Evolutionary conservation across 768 basidiomycete genomes (phyloP).

Genomic region (Hygrophorus pudorinus): DNA sequence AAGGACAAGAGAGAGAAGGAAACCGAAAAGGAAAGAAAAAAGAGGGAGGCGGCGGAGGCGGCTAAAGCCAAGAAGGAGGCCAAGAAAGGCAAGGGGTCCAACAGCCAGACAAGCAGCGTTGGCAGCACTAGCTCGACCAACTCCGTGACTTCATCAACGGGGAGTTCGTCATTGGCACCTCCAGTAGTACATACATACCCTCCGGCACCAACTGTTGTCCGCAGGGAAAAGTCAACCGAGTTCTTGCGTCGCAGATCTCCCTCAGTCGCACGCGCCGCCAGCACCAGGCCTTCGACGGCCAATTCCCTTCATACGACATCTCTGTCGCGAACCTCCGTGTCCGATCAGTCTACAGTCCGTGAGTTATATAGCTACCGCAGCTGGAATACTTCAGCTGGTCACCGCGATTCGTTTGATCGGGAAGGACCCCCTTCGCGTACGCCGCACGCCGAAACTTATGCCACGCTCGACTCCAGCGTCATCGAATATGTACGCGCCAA

Average conservation of each 20-base stretch:
- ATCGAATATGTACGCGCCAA: conserved; percentile 32
- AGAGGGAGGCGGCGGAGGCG: conserved; percentile 13
- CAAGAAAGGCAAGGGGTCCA: conserved; percentile 17
- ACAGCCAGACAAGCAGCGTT: conserved; percentile 18
- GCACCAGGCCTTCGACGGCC: no score
- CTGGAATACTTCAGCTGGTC: no score
- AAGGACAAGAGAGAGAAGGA: conserved; percentile 23
- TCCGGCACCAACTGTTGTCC: no score
- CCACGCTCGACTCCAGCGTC: conserved; percentile 43
- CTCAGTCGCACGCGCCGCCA: no score
- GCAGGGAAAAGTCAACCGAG: no score
- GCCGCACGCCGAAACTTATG: conserved; percentile 54
- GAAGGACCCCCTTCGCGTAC: conserved; percentile 34
- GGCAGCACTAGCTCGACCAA: conserved; percentile 13
- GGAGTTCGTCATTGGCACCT: neutral
- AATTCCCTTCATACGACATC: no score
- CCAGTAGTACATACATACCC: no score
- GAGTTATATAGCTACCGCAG: conserved; percentile 2
- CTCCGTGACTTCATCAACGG: neutral
- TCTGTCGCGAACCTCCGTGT: neutral
- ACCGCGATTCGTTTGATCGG: conserved; percentile 27
- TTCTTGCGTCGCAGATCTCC: no score
- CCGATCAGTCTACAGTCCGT: conserved; percentile 3
- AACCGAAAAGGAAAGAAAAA: conserved; percentile 18
- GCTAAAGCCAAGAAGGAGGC: conserved; percentile 15